Evolutionary conservation across 164 flowering plant genomes (phyloP).

Genomic region (Stephania cephalantha): DNA sequence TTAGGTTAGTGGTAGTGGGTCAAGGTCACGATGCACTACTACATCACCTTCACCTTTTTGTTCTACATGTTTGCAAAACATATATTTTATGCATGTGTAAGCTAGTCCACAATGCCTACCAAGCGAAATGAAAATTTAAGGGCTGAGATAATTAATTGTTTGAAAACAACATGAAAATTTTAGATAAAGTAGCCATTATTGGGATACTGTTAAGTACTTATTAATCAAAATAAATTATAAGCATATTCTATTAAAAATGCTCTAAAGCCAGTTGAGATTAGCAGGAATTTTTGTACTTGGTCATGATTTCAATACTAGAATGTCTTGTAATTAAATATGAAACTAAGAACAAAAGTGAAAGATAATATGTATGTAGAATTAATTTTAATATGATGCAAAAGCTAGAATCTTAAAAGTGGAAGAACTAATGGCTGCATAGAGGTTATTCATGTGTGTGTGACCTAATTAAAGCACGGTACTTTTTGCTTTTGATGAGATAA

Average conservation of each 20-base stretch:
- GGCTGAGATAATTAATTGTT: no score
- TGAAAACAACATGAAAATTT: no score
- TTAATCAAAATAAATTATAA: no score
- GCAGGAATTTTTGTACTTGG: background rate
- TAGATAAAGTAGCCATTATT: no score
- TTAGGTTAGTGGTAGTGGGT: constrained; percentile 1
- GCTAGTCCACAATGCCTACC: no score
- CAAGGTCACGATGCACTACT: background rate
- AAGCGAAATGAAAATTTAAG: no score
- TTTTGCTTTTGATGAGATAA: background rate
- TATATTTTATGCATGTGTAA: no score
- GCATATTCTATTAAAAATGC: background rate
- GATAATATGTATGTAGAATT: background rate
- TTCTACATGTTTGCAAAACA: background rate
- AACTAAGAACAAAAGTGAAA: background rate
- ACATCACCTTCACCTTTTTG: background rate
- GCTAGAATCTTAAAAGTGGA: background rate
- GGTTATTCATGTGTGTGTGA: background rate
- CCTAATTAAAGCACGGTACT: background rate
- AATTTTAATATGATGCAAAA: no score
- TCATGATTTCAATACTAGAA: background rate
- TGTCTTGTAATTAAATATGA: background rate
- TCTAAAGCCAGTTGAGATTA: background rate
- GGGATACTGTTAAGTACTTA: no score
- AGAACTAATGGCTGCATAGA: background rate